Evolutionary conservation across 2,329 filamentous ascomycete species (phyloP), one percentile per base, ranked within the genome.

Genomic region (Paraphoma chrysanthemicola): DNA sequence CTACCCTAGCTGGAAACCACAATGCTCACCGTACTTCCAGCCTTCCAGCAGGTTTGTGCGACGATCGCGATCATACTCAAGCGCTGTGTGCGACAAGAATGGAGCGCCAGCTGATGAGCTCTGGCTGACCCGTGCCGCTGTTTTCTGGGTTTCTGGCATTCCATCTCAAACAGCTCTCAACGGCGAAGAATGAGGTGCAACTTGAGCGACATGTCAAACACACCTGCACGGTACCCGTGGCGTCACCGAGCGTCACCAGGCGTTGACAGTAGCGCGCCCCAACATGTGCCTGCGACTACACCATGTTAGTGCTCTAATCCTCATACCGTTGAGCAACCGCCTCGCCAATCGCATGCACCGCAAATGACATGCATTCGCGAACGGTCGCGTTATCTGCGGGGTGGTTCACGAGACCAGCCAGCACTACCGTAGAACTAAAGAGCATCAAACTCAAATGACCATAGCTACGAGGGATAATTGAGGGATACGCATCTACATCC

Each of bases 21-120:
- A 36, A 36, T 54, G 54, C 57, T 63, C 62, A 65, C 62, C 62
- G 62, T 57, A 63, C 56, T 65, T 65, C 45, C 49, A 42, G 51
- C 53, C 28, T 41, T 8, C 41, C 33, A 29, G 23, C 36, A 42
- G n/a, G 48, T 53, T 52, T 29, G 46, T 46, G 44, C 18, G 42
- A 46, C 46, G 16, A 48, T 53, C 46, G 28, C 44, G 50, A 17
- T 45, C 39, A 18, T 31, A 45, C 16, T 14, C 45, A 48, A 53
- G 44, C 44, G 44, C 51, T 48, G 18, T 43, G 39, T 48, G 38
- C 16, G 30, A 53, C 51, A 23, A 16, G 23, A 23, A 23, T 5
- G 23, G 23, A 23, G 23, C 23, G 23, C 23, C 23, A 23, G 23
- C 23, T 23, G 23, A 23, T 23, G 23, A 23, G 23, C 23, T 23